Conservation (phyloP, 108 stramenopile genomes). For the Tribonema minus region DNA sequence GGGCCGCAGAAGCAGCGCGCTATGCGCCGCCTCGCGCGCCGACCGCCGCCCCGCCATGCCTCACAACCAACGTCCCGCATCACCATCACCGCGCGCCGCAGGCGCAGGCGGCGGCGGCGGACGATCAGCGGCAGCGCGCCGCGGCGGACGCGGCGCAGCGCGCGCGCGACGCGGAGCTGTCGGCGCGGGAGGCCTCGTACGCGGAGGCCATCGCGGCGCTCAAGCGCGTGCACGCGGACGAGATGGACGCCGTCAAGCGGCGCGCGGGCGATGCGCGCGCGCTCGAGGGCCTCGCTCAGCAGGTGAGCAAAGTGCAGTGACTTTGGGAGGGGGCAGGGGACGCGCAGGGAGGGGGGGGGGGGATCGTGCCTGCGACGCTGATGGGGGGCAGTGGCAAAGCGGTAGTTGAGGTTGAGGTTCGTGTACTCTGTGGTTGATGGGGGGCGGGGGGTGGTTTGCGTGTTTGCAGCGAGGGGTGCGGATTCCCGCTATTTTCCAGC, state of each 20-base stretch:
- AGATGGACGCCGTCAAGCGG: background rate
- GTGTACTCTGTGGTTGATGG: background rate
- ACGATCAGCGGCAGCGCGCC: no score
- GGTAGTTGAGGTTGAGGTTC: background rate
- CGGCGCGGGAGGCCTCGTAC: no score
- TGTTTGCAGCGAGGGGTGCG: background rate
- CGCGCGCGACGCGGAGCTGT: no score
- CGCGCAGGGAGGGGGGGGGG: background rate
- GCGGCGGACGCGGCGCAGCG: no score
- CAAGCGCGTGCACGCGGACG: slow-evolving; percentile 19
- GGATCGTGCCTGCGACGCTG: background rate
- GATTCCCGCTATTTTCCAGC: background rate
- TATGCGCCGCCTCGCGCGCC: no score
- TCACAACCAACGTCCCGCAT: no score
- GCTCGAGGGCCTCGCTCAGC: slow-evolving; percentile 23
- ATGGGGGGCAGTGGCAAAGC: background rate
- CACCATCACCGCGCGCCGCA: no score
- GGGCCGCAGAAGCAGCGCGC: no score
- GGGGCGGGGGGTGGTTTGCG: background rate
- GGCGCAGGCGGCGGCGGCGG: no score
- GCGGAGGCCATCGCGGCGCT: slow-evolving; percentile 6
- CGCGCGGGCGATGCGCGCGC: slow-evolving; percentile 7
- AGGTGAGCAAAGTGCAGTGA: background rate
- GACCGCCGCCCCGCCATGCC: no score
- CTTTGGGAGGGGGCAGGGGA: background rate